phyloP scores from a whole-genome alignment of 257 asterid genomes.

The Nicotiana knightiana region DNA sequence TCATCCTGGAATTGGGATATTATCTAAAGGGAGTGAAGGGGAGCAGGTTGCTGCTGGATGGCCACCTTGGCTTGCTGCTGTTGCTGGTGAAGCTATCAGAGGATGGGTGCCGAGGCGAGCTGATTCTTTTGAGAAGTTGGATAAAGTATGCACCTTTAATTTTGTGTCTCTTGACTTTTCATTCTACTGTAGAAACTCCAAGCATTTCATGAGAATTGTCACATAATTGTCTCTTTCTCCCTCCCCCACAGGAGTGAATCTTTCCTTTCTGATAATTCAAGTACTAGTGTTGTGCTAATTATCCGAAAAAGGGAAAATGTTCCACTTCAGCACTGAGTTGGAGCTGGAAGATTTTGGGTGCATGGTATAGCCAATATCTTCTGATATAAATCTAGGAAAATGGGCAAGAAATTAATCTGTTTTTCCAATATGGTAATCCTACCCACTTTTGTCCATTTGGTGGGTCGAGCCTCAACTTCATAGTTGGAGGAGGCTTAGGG shows the following conservation, averaged over 20 bases:
- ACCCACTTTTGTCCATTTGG: not conserved
- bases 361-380: not conserved
- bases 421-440: not conserved
- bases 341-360: not conserved
- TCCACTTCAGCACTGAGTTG: not conserved
- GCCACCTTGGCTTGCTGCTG: slow-evolving; percentile 97
- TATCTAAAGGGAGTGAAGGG: slow-evolving; percentile 60
- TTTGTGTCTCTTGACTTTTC: not conserved
- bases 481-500: not conserved
- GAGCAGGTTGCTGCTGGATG: slow-evolving; percentile 94
- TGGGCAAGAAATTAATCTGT: not conserved
- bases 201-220: not conserved
- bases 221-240: not conserved
- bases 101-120: slow-evolving; percentile 96
- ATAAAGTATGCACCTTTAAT: slow-evolving; percentile 49
- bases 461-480: not conserved
- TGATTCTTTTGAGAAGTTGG: slow-evolving; percentile 85
- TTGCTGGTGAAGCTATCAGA: slow-evolving; percentile 88
- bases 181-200: not conserved
- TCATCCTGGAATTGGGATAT: slow-evolving; percentile 48
- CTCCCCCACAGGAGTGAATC: not conserved
- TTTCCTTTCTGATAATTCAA: not conserved
- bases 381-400: not conserved
- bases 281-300: not conserved
- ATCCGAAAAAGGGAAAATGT: not conserved